phyloP scores from a whole-genome alignment of 2,329 filamentous ascomycete genomes.

The Dendrostoma leiphaemia region DNA sequence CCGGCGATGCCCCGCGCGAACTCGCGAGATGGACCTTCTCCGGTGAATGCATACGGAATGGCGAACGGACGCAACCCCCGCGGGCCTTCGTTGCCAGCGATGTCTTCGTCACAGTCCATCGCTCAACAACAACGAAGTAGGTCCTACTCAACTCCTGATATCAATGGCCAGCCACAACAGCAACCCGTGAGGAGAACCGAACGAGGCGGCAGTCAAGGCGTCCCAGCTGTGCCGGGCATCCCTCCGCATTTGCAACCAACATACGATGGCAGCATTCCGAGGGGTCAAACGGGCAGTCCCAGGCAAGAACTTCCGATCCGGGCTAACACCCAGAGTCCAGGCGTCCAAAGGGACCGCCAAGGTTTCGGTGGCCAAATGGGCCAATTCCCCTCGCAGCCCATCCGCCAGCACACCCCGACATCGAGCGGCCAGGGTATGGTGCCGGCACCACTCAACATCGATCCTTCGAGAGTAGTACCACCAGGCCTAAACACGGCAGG shows the following conservation, averaged over 20 bases:
- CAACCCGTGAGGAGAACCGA: slow-evolving; percentile 48
- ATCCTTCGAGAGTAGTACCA: slow-evolving; percentile 25
- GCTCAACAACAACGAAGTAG: slow-evolving; percentile 68
- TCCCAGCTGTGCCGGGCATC: slow-evolving; percentile 75
- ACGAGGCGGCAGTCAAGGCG: slow-evolving; percentile 47
- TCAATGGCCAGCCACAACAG: slow-evolving; percentile 66
- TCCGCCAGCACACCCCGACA: slow-evolving; percentile 46
- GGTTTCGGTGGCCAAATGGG: slow-evolving; percentile 46
- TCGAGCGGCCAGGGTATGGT: slow-evolving; percentile 30
- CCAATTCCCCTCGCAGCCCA: slow-evolving; percentile 55
- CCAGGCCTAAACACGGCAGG: slow-evolving; percentile 36
- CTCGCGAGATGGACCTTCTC: slow-evolving; percentile 72
- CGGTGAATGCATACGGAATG: slow-evolving; percentile 59
- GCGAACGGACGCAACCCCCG: slow-evolving; percentile 64
- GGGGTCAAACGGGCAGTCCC: slow-evolving; percentile 82
- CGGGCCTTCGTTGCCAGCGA: slow-evolving; percentile 76
- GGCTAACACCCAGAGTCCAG: slow-evolving; percentile 69
- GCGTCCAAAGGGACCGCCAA: slow-evolving; percentile 61
- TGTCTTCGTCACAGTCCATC: slow-evolving; percentile 41
- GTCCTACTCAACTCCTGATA: slow-evolving; percentile 94
- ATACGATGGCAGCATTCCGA: slow-evolving; percentile 64
- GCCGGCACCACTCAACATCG: slow-evolving; percentile 34
- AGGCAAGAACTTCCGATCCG: slow-evolving; percentile 64
- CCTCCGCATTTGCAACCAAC: slow-evolving; percentile 65
- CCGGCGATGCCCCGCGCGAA: slow-evolving; percentile 79